These are phyloP conservation scores for Saccharomyces uvarum DNA, from an alignment of 1,139 yeast species.

Conservation along the genomic window DNA sequence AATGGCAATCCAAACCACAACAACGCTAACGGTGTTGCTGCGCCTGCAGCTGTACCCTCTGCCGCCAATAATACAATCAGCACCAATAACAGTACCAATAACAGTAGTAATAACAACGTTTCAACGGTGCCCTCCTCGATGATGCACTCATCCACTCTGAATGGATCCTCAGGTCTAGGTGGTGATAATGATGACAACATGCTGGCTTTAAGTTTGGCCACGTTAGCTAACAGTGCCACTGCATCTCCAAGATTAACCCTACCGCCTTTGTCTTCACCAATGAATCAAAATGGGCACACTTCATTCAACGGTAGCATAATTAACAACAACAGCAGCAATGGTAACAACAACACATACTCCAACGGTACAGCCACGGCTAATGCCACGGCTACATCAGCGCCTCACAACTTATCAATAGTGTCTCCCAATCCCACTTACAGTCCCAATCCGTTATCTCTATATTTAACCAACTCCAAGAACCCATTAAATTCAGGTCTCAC, in stretches of 20 bases:
- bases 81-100: slow-evolving; percentile 1
- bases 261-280: slow-evolving; percentile 18
- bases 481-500: slow-evolving; percentile 9
- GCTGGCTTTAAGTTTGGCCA: slow-evolving; percentile 22
- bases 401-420: slow-evolving; percentile 15
- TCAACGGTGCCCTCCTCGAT: slow-evolving; percentile 9
- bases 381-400: slow-evolving; percentile 3
- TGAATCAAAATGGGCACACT: slow-evolving; percentile 5
- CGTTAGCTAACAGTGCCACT: slow-evolving; percentile 23
- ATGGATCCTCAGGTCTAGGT: slow-evolving; percentile 13
- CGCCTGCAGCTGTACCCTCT: too few relatives aligned
- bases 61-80: background rate
- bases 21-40: background rate
- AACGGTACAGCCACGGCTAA: background rate
- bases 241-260: slow-evolving; percentile 21
- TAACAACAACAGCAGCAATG: background rate
- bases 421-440: slow-evolving; percentile 21
- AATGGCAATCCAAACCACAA: background rate
- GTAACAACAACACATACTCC: background rate
- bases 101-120: slow-evolving; percentile 7
- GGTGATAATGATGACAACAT: slow-evolving; percentile 23
- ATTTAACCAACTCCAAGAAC: slow-evolving; percentile 9
- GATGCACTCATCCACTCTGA: slow-evolving; percentile 8
- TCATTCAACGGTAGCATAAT: background rate
- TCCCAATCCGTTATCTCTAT: slow-evolving; percentile 18